Evolutionary conservation across 805 yeast genomes (phyloP), one percentile per base, ranked within the genome.

Genomic region (Kodamaea hsintzibuensis): DNA sequence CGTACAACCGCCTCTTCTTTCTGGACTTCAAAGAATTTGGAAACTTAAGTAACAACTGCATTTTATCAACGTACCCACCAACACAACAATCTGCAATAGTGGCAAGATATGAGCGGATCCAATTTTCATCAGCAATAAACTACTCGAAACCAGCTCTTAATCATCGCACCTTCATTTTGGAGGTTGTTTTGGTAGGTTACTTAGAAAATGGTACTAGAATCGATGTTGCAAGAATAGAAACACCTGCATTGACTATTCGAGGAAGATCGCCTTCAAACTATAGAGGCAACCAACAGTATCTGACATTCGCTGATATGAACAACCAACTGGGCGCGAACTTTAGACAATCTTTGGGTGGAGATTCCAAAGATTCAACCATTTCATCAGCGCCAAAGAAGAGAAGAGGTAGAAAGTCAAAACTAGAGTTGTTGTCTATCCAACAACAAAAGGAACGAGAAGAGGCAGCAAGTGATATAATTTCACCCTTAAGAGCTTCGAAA

Each of bases 201-300:
- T 43, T 52, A 7, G 50, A 50, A 14, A 59, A 55, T 9, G 60
- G 56, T 2, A 43, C 10, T 9, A 49, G 48, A n/a, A 56, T 62
- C 5, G 49, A 42, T 6, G 38, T 66, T n/a, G 66, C 67, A 3
- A 51, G 55, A 10, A 45, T 64, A 1, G 80, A 74, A 61, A 83
- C 89, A 0, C 88, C 88, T 0, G 83, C 87, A 1, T 69, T 85
- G 54, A 74, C 80, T 1, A 81, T 85, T 9, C 70, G 89, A 56
- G 89, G 89, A 1, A 72, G 89, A 62, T 83, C 89, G 0, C 89
- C 89, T 0, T 79, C 88, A 0, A 84, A 81, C 59, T 51, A 51
- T 42, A 39, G 19, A n/a, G 47, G 47, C n/a, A 43, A 12, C 35
- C 14, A 17, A 16, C 42, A 39, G 18, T 39, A 17, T 30, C 35